Base-by-base conservation (phyloP, 2,329 filamentous ascomycete species). In the Alternaria brassicicola region DNA sequence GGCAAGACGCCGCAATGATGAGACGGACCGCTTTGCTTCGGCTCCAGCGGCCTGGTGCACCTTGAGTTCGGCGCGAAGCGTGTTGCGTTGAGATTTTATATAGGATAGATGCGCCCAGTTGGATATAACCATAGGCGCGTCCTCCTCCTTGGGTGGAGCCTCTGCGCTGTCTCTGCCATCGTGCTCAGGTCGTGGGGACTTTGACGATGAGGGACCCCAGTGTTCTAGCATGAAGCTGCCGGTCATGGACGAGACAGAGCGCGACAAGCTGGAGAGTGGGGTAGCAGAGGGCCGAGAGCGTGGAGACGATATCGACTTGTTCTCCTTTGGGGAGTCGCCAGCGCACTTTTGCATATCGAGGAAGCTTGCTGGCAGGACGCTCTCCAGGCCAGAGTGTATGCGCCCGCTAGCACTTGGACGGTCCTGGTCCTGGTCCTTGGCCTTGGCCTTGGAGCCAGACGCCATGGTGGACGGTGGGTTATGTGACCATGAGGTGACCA, bases 21-120 rank as follows among this genome's bases (percentile, higher is more conserved):
- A 59, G 15, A 78, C 71, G 0, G 73, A 76, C 13, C 73, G 70
- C 56, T 73, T 74, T 6, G 74, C 71, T 57, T 77, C 72, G 3
- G 67, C 66, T 33, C 71, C 68, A 7, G 75, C 75, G 28, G 72
- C 54, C 56, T 73, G 68, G 38, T 74, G 72, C 17, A 67, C 70
- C 48, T 73, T 73, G 50, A 78, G 69, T 57, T 76, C 66, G 4
- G 69, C 61, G 25, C 70, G 71, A 26, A 76, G 66, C 13, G 65
- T 64, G 43, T 72, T 74, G 25, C 75, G 72, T 47, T 77, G 74
- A 43, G 64, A 70, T 61, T 77, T 76, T 43, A 76, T 66, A 51
- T 74, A 72, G 26, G 69, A 72, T 15, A 77, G 60, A 58, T 77
- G 74, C 21, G 75, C 74, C 74, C 69, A 74, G 31, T 76, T 76